Evolutionary conservation across 2,329 filamentous ascomycete genomes (phyloP), one percentile per base, ranked within the genome.

Genomic region (Myriosclerotinia curreyana): DNA sequence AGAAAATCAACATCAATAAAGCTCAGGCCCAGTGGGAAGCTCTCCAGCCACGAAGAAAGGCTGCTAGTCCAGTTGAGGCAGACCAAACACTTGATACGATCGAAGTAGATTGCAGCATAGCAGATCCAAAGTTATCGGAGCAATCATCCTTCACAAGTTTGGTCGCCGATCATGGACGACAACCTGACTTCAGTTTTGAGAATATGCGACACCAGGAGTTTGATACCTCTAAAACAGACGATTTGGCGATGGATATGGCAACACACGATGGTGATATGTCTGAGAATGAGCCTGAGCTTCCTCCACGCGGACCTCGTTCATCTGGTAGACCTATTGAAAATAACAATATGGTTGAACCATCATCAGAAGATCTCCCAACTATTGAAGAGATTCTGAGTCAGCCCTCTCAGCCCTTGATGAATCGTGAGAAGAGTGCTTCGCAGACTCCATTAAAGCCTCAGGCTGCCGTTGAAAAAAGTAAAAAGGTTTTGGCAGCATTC

Each of bases 141-240:
- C 71, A 71, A 31, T 72, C 74, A 3, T 79, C 78, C 0, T 78
- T 79, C 25, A 72, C 72, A 11, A 76, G 75, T 61, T 65, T 83
- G 78, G 68, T 71, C 77, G 68, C 76, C 54, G 65, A 83, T 79
- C 69, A 71, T 65, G 82, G 82, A 31, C 78, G 81, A 17, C 83
- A 85, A 64, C 78, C 79, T 4, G 80, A 82, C 64, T 78, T 77
- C 6, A 76, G 77, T 60, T 73, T 74, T 67, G 71, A 76, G 17
- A 75, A 77, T 44, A 69, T 64, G 51, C 58, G 59, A 42, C 20
- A 44, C 7, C 50, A 65, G 20, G 66, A 66, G 56, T 38, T 34
- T n/a, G 68, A 69, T 22, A 65, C 56, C 12, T 56, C 62, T 17
- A 65, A 62, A 42, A 48, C 63, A 5, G 46, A 60, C 14, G 62